A percentile compares a stretch with the other conserved stretches of the same genome.
These are phyloP conservation scores for Gnomoniopsis sp. DNA, from an alignment of 2,329 filamentous ascomycete genomes.

Conservation along the genomic window DNA sequence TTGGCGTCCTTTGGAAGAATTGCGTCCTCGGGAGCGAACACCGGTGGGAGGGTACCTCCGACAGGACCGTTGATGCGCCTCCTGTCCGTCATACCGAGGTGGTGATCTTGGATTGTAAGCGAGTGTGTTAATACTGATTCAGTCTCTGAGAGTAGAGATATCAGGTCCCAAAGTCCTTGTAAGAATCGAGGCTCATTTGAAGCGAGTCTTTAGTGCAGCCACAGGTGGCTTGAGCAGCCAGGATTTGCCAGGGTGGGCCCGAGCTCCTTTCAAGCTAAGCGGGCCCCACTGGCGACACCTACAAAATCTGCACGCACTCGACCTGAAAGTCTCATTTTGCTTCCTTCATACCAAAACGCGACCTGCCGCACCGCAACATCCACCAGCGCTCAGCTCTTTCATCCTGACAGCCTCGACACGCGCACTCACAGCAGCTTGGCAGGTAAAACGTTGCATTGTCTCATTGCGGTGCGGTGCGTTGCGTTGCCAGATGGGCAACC, in stretches of 20 bases:
- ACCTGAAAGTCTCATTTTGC: not conserved
- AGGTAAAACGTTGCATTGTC: not conserved
- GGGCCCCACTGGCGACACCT: not conserved
- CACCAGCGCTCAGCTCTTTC: not conserved
- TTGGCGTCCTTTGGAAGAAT: conserved; percentile 36
- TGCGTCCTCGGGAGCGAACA: conserved; percentile 46
- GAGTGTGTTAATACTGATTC: not conserved
- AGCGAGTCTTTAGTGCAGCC: not conserved
- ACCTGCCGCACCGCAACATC: not conserved
- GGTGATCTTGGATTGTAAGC: conserved; percentile 31
- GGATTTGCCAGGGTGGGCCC: not conserved
- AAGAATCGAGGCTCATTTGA: not conserved
- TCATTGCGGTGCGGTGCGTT: not conserved
- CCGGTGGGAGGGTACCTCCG: conserved; percentile 70
- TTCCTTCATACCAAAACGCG: not conserved
- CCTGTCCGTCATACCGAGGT: conserved; percentile 74
- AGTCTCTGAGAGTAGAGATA: not conserved
- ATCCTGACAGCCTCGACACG: not conserved
- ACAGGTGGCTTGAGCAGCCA: not conserved
- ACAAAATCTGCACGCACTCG: not conserved
- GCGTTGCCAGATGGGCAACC: not conserved
- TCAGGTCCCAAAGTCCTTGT: not conserved
- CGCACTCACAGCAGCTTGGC: not conserved
- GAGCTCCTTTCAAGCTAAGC: not conserved
- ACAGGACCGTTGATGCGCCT: conserved; percentile 86